Evolutionary conservation across 2,329 filamentous ascomycete species (phyloP), one percentile per base, ranked within the genome.

Genomic region (Fusarium hostae): DNA sequence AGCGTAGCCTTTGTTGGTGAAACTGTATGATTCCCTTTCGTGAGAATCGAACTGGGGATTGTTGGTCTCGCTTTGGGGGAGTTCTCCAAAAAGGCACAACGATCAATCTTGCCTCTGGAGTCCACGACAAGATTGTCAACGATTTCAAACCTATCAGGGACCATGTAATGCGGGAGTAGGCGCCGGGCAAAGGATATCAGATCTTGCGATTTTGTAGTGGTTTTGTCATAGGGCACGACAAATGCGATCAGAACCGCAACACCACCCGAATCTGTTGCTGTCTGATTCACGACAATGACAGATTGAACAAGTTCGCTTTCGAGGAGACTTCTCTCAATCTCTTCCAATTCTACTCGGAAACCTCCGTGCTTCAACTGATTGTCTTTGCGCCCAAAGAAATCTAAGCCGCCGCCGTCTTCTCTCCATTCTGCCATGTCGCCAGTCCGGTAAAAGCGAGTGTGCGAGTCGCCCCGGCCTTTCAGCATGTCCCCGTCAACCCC

Each of bases 371-470:
- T 59, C 20, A 59, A 20, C 24, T 59, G 57, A 18, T 59, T 54
- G 22, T 59, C 57, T n/a, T 20, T 59, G 24, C 57, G 45, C 1
- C 57, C 57, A 7, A 59, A 43, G 20, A 59, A 59, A 10, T 59
- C 57, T 4, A 59, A n/a, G 37, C 57, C 45, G 6, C 22, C 11
- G 28, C 28, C 37, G 16, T 59, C 57, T 43, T 54, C 37, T 18
- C 57, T 59, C 57, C 57, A 59, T 28, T 59, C 47, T 16, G 47
- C 57, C 28, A 59, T 8, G 5, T 59, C 57, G 6, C 57, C 57
- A 43, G 47, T 59, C 3, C 57, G 47, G 47, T 59, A 59, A 24
- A 28, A 59, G 3, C 30, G 47, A 54, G 5, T 24, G 6, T 1
- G 18, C 9, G 28, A 13, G 20, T 34, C 28, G 13, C 11, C 5